Base-by-base conservation (phyloP, 1,139 yeast species). In the Candida mesenterica region DNA sequence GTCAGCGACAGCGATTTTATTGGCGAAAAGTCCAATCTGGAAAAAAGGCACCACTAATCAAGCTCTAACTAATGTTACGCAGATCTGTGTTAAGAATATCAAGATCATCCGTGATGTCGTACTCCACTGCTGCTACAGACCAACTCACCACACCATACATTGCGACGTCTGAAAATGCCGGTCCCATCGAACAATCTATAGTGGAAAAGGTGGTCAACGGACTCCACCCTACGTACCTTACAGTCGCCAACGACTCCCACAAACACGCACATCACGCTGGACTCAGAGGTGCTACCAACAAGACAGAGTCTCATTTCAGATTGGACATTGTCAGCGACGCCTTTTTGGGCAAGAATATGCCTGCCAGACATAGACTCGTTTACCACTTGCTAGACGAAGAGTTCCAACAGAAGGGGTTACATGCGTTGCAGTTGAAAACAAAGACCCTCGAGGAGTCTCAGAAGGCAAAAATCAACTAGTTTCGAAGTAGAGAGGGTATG, bases 261-360 rank as follows among this genome's bases (percentile, higher is more conserved):
- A 84, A 85, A 56, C 98, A 92, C 59, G 77, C 90, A 2, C 94
- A 88, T 49, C 98, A 92, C 58, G 82, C 80, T 38, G 92, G 95
- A 2, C 75, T 88, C 69, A 72, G 80, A 40, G 87, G 82, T 4
- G 88, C 90, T 8, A 48, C 69, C 3, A 88, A 88, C 59, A 68
- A 65, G n/a, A 72, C 76, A 2, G 98, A 92, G 59, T 84, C 96
- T 1, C 98, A 92, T 57, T 89, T 92, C 59, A 62, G 79, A 40
- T 55, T 83, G 26, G 82, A 80, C 38, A 68, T 92, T 14, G 85
- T 88, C 5, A 82, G 94, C 46, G 79, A 79, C 27, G 68, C 57
- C 34, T 92, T 92, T 54, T 60, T 63, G 29, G 95, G 94, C 1
- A 70, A 79, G 55, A 59, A 69, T 18, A 72, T 82, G 54, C 95